A percentile compares a stretch with the other conserved stretches of the same genome.
Conservation (phyloP, 345 rosid species). For the Camelina neglecta region DNA sequence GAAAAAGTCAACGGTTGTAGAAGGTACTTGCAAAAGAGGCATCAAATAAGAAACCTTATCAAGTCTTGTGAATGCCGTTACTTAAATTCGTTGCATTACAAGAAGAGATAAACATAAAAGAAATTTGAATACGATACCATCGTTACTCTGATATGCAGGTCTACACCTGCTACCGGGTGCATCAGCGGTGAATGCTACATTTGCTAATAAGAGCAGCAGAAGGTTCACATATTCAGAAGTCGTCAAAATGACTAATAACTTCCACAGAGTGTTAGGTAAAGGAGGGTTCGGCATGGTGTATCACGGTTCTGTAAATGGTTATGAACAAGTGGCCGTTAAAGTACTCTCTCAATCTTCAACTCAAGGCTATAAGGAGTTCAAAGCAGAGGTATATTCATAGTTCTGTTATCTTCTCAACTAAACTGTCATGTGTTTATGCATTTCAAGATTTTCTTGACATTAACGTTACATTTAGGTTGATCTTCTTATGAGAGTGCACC, state of each 20-base stretch:
- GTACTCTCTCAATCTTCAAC: slow-evolving; percentile 46
- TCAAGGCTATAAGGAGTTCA: slow-evolving; percentile 45
- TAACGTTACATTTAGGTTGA: slow-evolving; percentile 45
- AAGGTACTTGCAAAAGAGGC: slow-evolving; percentile 12
- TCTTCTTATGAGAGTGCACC: slow-evolving; percentile 51
- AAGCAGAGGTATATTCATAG: slow-evolving; percentile 17
- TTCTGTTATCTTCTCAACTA: background rate
- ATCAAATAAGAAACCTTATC: background rate
- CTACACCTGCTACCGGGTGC: background rate
- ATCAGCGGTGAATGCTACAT: background rate
- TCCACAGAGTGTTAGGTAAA: slow-evolving; percentile 45
- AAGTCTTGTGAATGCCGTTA: background rate
- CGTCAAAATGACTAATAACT: slow-evolving; percentile 43
- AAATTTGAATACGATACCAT: background rate
- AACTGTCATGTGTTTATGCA: background rate
- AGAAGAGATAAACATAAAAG: too few species aligned
- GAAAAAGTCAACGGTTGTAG: background rate
- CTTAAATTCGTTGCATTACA: too few species aligned
- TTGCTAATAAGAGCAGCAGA: slow-evolving; percentile 14
- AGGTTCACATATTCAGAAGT: slow-evolving; percentile 40
- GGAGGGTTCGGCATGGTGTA: slow-evolving; percentile 59
- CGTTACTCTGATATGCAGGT: background rate
- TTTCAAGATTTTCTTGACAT: background rate
- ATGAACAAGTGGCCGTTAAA: slow-evolving; percentile 54
- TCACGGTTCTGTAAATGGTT: slow-evolving; percentile 44